Conservation (phyloP, 2,329 filamentous ascomycete genomes). For the Penicillium sp. region DNA sequence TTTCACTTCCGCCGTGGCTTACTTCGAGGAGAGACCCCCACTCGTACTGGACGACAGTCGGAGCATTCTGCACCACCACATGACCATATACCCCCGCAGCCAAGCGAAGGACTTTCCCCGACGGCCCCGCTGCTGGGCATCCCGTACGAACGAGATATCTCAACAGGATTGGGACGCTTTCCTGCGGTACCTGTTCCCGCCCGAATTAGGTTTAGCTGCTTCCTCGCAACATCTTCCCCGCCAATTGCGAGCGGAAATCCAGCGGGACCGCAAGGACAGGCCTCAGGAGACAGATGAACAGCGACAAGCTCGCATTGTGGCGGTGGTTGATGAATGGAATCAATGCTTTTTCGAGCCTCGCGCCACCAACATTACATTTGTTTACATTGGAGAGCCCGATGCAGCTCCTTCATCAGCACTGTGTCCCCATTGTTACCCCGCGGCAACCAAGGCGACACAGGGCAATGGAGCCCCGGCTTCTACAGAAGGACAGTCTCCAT, state of each 20-base stretch:
- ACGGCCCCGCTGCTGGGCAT: constrained; percentile 42
- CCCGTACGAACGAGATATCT: constrained; percentile 33
- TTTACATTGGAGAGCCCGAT: constrained; percentile 36
- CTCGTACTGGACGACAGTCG: constrained; percentile 24
- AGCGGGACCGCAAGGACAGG: constrained; percentile 43
- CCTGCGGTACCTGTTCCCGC: constrained; percentile 43
- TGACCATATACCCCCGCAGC: constrained; percentile 43
- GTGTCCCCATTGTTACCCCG: constrained; percentile 43
- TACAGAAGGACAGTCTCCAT: constrained; percentile 9
- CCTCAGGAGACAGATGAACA: constrained; percentile 44
- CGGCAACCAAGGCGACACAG: constrained; percentile 34
- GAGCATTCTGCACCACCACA: constrained; percentile 34
- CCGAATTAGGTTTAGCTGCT: constrained; percentile 38
- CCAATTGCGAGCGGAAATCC: constrained; percentile 41
- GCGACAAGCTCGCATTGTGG: constrained; percentile 37
- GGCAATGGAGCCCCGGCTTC: constrained; percentile 11
- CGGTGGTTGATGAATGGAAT: constrained; percentile 47
- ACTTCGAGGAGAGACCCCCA: constrained; percentile 40
- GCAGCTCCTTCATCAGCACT: constrained; percentile 36
- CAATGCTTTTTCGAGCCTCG: constrained; percentile 42
- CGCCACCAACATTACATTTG: constrained; percentile 33
- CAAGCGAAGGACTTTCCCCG: constrained; percentile 45
- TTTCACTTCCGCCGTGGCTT: constrained; percentile 39
- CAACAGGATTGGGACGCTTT: constrained; percentile 48
- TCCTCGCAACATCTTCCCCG: constrained; percentile 38